Percentiles rank a stretch among this genome's conserved stretches.
These are phyloP conservation scores for Setaria italica DNA, from an alignment of 202 grass and related monocot species.

Conservation along the genomic window DNA sequence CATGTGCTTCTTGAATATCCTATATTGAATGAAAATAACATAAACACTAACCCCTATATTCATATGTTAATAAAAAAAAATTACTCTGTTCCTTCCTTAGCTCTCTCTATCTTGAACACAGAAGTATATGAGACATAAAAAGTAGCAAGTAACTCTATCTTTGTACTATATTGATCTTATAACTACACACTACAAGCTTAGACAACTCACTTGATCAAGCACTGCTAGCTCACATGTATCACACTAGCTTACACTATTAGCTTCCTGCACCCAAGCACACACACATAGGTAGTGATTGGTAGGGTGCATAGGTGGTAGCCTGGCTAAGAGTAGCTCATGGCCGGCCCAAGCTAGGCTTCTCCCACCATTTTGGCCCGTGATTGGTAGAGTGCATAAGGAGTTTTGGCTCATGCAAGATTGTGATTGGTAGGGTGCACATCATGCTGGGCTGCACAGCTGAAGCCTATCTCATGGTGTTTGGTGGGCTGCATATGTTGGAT, in stretches of 20 bases:
- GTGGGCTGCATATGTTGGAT: no score
- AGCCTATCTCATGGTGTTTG: no score
- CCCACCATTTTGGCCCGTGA: no score
- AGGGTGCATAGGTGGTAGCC: no score
- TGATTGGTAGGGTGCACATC: no score
- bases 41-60: conserved; percentile 18
- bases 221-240: neutral
- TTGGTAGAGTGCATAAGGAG: no score
- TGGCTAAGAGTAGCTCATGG: no score
- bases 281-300: no score
- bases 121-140: neutral
- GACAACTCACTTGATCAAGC: neutral
- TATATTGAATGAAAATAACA: conserved; percentile 49
- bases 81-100: neutral
- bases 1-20: conserved; percentile 99
- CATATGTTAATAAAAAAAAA: neutral
- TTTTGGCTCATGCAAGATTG: no score
- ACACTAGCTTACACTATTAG: neutral
- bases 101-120: neutral
- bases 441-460: no score
- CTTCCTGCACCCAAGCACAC: neutral
- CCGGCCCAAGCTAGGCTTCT: no score
- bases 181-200: neutral
- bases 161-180: neutral
- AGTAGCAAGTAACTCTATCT: neutral